These are phyloP conservation scores for Talaromyces sp. DNA, from an alignment of 2,329 filamentous ascomycete genomes.

Conservation along the genomic window DNA sequence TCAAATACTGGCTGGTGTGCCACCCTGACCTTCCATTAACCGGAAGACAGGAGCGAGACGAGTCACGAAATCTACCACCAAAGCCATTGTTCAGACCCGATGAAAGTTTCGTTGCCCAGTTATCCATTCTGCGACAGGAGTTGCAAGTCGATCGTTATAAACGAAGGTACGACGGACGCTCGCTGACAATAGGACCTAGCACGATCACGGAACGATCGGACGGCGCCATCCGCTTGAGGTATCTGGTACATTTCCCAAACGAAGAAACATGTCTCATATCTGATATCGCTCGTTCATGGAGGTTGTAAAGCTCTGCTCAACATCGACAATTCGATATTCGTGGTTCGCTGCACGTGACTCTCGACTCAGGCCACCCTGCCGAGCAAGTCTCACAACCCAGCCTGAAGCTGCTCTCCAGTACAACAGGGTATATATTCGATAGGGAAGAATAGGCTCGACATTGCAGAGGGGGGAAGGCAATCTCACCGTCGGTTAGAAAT, in stretches of 20 bases:
- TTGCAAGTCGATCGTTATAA: background rate
- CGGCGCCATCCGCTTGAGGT: background rate
- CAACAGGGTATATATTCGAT: background rate
- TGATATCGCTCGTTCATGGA: background rate
- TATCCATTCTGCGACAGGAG: background rate
- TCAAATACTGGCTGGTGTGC: background rate
- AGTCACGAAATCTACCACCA: background rate
- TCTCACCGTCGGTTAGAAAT: slow-evolving; percentile 32
- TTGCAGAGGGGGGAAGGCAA: background rate
- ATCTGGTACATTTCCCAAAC: too few relatives aligned
- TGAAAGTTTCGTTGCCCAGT: background rate
- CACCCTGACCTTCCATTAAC: background rate
- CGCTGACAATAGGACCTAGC: background rate
- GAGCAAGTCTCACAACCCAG: slow-evolving; percentile 29
- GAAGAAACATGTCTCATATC: background rate
- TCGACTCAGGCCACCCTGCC: slow-evolving; percentile 5
- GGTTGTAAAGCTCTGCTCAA: background rate
- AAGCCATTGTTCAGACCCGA: slow-evolving; percentile 5
- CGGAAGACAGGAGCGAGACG: background rate
- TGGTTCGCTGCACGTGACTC: slow-evolving; percentile 13
- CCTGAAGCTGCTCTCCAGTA: slow-evolving; percentile 26
- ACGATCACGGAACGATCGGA: background rate
- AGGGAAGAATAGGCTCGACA: slow-evolving; percentile 21
- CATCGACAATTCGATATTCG: slow-evolving; percentile 4
- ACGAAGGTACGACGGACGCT: slow-evolving; percentile 3